Conservation (phyloP, 768 basidiomycete genomes). For the Naganishia kalamii region DNA sequence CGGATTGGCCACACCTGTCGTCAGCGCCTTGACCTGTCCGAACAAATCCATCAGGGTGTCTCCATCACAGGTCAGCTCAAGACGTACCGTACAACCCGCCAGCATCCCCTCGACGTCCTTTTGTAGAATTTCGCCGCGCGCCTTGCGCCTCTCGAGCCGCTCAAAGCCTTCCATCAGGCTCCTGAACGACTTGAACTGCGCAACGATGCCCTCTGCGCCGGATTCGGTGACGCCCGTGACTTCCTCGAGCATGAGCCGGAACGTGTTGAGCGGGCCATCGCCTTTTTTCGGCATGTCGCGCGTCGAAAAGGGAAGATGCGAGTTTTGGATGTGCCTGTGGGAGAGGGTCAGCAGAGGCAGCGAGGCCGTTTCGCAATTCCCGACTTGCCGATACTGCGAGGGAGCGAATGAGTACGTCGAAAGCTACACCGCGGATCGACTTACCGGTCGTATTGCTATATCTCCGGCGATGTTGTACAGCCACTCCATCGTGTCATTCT, state of each 20-base stretch:
- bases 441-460: conserved; percentile 39
- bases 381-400: not conserved
- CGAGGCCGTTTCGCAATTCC: not conserved
- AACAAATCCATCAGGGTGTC: no score
- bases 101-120: conserved; percentile 26
- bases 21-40: conserved; percentile 14
- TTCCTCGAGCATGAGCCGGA: conserved; percentile 45
- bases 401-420: not conserved
- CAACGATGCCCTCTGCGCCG: conserved; percentile 36
- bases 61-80: not conserved
- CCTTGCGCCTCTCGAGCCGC: conserved; percentile 30
- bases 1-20: conserved; percentile 20
- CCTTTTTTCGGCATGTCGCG: conserved; percentile 33
- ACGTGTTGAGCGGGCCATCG: conserved; percentile 27
- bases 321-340: conserved; percentile 42
- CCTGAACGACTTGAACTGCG: conserved; percentile 33
- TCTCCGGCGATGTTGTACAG: conserved; percentile 40
- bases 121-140: conserved; percentile 22
- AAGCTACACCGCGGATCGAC: conserved; percentile 17
- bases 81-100: conserved; percentile 37
- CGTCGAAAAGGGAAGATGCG: conserved; percentile 42
- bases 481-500: conserved; percentile 42
- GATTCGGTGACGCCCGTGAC: conserved; percentile 41
- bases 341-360: not conserved
- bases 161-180: conserved; percentile 43